A percentile compares a stretch with the other conserved stretches of the same genome.
Conservation (phyloP, 441 rosid species). For the Viola pubescens region DNA sequence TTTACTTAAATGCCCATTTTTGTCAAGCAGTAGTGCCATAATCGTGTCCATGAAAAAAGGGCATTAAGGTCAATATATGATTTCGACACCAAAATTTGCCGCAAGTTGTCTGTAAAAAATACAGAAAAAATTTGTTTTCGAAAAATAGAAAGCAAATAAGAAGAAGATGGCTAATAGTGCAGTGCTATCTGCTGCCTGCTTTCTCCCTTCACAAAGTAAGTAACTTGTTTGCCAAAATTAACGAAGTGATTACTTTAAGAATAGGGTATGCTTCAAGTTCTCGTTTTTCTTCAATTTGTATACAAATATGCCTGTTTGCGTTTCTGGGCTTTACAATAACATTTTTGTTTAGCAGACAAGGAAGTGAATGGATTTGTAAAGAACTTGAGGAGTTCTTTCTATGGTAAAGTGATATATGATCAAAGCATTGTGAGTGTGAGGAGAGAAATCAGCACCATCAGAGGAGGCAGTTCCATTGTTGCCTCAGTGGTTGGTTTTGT, state of each 20-base stretch:
- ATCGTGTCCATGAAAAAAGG: slow-evolving; percentile 5
- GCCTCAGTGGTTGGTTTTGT: slow-evolving; percentile 36
- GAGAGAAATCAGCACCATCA: slow-evolving; percentile 18
- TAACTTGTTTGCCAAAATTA: not conserved
- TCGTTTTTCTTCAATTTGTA: not conserved
- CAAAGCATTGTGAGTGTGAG: slow-evolving; percentile 14
- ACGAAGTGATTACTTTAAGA: not conserved
- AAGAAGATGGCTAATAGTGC: slow-evolving; percentile 29
- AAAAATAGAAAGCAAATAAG: slow-evolving; percentile 12
- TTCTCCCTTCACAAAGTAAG: slow-evolving; percentile 38
- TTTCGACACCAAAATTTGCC: not conserved
- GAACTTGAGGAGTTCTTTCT: slow-evolving; percentile 31
- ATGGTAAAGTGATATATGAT: slow-evolving; percentile 21
- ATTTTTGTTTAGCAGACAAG: slow-evolving; percentile 28
- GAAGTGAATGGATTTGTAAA: slow-evolving; percentile 23
- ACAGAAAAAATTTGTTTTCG: not conserved
- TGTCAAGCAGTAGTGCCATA: not conserved
- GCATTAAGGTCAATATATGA: slow-evolving; percentile 17
- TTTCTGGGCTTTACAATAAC: slow-evolving; percentile 4
- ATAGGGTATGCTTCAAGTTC: not conserved
- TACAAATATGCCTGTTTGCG: not conserved
- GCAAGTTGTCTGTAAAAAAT: not conserved
- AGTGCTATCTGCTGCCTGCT: slow-evolving; percentile 30
- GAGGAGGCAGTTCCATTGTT: slow-evolving; percentile 20
- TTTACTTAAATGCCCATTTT: slow-evolving; percentile 25